Evolutionary conservation across 192 early-diverging fungal species (phyloP), one percentile per base, ranked within the genome.

Genomic region (Chytriomyces hyalinus): DNA sequence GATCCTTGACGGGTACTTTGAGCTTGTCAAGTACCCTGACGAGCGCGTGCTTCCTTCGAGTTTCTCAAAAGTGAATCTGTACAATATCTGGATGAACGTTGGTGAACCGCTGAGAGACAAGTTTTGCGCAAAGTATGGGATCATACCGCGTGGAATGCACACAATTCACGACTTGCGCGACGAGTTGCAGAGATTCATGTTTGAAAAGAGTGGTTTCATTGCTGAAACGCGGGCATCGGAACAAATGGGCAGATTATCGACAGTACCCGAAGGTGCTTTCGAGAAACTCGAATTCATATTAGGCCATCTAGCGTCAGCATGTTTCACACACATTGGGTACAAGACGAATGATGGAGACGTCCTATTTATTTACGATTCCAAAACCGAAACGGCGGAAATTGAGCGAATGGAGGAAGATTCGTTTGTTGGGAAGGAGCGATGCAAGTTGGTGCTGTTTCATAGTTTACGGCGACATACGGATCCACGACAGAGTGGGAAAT

Each of bases 401-500:
- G 76, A 57, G 6, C 66, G 43, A 5, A 11, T 15, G 9, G 76
- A 78, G 45, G 36, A n/a, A 11, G 47, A 22, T 10, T 15, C n/a
- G 2, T 78, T 78, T 57, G 50, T 5, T 13, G 17, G 43, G 11
- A 36, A 70, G 45, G 15, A n/a, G 13, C 10, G n/a, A 22, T 70
- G 67, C 67, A 22, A 36, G 46, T 28, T 78, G 28, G 65, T 78
- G 28, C 57, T 78, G 28, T 78, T 78, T 61, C 66, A 78, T 46
- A 26, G 36, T 11, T 26, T 78, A 7, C 13, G 57, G 17, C 17
- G 61, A 4, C 26, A 61, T 46, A 44, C 66, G 6, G 47, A 47
- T 46, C 20, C 17, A 15, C 13, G 15, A 5, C 47, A n/a, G 66
- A 44, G 47, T 45, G 24, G 20, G 15, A 65, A 15, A 26, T 28